These are phyloP conservation scores for Anisogramma anomala DNA, from an alignment of 2,329 filamentous ascomycete species.

Conservation along the genomic window DNA sequence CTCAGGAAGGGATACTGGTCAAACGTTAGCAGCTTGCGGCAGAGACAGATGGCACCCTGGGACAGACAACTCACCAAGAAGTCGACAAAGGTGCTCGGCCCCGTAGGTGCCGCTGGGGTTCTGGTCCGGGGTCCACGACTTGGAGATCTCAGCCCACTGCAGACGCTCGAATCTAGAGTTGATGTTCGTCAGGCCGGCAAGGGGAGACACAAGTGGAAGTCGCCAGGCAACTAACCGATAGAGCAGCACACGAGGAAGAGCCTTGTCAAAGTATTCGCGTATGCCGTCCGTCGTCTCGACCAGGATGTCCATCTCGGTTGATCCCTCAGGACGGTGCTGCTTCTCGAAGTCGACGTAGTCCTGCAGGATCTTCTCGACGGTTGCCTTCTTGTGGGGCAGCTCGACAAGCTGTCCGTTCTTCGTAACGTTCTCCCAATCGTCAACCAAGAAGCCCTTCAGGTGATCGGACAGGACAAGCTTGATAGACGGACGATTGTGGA, in stretches of 20 bases:
- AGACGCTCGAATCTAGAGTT: slow-evolving; percentile 68
- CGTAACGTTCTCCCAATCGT: slow-evolving; percentile 98
- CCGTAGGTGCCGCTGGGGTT: slow-evolving; percentile 71
- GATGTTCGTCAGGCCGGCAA: not conserved
- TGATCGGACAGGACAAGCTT: slow-evolving; percentile 78
- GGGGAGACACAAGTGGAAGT: not conserved
- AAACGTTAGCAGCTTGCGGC: not conserved
- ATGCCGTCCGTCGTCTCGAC: slow-evolving; percentile 81
- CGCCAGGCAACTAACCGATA: slow-evolving; percentile 46
- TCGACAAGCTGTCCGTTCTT: slow-evolving; percentile 87
- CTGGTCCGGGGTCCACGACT: slow-evolving; percentile 51
- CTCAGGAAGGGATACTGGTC: slow-evolving; percentile 74
- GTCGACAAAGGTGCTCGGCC: slow-evolving; percentile 77
- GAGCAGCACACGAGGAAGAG: slow-evolving; percentile 74
- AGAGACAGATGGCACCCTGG: not conserved
- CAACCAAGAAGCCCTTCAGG: slow-evolving; percentile 83
- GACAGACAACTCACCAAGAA: slow-evolving; percentile 57
- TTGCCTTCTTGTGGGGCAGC: slow-evolving; percentile 61
- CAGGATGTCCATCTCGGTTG: slow-evolving; percentile 70
- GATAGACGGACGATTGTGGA: slow-evolving; percentile 73
- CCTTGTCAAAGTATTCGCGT: slow-evolving; percentile 88
- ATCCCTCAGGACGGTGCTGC: slow-evolving; percentile 51
- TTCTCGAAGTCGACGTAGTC: slow-evolving; percentile 66
- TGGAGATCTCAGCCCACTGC: slow-evolving; percentile 70
- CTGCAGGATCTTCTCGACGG: slow-evolving; percentile 62